Evolutionary conservation across 371 early-diverging fungal species (phyloP).

Genomic region (Rhizomucor pusillus): DNA sequence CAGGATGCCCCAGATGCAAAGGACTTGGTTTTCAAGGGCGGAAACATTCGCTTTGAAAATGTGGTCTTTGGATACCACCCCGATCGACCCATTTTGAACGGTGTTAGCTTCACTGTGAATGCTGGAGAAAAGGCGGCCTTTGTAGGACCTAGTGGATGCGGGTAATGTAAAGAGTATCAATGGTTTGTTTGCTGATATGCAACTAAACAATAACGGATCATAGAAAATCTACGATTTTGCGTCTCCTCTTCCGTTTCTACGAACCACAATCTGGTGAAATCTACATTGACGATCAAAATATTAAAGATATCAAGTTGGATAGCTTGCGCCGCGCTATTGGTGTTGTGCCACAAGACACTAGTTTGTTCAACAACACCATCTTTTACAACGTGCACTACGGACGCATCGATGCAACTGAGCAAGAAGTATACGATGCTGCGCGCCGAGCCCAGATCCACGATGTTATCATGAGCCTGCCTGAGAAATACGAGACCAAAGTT

Average conservation of each 20-base stretch:
- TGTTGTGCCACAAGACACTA: slow-evolving; percentile 88
- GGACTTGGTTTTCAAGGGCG: slow-evolving; percentile 54
- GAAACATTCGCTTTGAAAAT: slow-evolving; percentile 79
- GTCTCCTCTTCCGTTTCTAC: slow-evolving; percentile 84
- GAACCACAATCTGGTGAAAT: slow-evolving; percentile 76
- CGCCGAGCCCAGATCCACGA: slow-evolving; percentile 80
- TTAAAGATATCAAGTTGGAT: slow-evolving; percentile 65
- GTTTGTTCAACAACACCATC: slow-evolving; percentile 83
- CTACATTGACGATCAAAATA: slow-evolving; percentile 76
- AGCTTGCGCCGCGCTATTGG: slow-evolving; percentile 75
- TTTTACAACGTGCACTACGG: slow-evolving; percentile 83
- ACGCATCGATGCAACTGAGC: slow-evolving; percentile 53
- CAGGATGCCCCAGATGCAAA: slow-evolving; percentile 57
- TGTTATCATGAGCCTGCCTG: slow-evolving; percentile 63
- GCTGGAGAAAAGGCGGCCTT: slow-evolving; percentile 88
- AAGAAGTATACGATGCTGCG: slow-evolving; percentile 73
- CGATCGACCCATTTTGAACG: slow-evolving; percentile 71
- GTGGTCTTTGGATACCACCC: slow-evolving; percentile 86
- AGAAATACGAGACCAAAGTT: slow-evolving; percentile 86
- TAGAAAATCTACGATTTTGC: slow-evolving; percentile 78
- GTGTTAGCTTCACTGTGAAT: slow-evolving; percentile 81
- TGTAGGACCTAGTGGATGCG: slow-evolving; percentile 96
- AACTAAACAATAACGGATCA: background rate
- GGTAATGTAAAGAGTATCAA: slow-evolving; percentile 31
- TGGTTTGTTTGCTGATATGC: background rate